Conservation (phyloP, 2,329 filamentous ascomycete genomes). For the Botrytis byssoidea region DNA sequence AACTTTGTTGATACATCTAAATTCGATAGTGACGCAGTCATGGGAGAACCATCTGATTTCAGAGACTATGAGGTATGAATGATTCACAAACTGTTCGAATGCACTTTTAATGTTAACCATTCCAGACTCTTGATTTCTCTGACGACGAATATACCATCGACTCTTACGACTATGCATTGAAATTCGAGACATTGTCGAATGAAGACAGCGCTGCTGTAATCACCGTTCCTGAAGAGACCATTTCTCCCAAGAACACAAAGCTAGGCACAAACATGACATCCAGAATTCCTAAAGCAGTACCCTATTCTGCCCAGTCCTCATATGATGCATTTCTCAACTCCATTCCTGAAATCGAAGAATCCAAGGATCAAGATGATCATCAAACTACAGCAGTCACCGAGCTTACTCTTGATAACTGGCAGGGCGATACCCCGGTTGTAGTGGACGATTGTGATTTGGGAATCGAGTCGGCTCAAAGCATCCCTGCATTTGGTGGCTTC, state of each 20-base stretch:
- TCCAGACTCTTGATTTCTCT: background rate
- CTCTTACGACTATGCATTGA: background rate
- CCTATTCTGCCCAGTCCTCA: background rate
- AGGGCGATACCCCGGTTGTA: background rate
- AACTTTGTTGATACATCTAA: background rate
- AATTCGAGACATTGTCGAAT: background rate
- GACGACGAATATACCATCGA: background rate
- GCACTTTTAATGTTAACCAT: background rate
- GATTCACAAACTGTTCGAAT: background rate
- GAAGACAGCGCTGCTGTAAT: background rate
- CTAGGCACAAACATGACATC: background rate
- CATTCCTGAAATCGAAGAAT: background rate
- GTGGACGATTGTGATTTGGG: background rate
- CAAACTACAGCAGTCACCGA: background rate
- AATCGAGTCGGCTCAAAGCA: background rate
- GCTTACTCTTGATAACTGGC: background rate
- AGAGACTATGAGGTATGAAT: slow-evolving; percentile 1
- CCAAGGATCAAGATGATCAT: background rate
- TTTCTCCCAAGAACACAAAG: background rate
- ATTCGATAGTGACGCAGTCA: background rate
- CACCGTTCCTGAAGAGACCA: background rate
- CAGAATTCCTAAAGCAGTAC: background rate
- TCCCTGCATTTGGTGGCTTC: background rate
- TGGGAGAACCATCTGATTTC: background rate
- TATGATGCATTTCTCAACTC: background rate